phyloP scores from a whole-genome alignment of 2,329 filamentous ascomycete species.

The Trichophyton rubrum region DNA sequence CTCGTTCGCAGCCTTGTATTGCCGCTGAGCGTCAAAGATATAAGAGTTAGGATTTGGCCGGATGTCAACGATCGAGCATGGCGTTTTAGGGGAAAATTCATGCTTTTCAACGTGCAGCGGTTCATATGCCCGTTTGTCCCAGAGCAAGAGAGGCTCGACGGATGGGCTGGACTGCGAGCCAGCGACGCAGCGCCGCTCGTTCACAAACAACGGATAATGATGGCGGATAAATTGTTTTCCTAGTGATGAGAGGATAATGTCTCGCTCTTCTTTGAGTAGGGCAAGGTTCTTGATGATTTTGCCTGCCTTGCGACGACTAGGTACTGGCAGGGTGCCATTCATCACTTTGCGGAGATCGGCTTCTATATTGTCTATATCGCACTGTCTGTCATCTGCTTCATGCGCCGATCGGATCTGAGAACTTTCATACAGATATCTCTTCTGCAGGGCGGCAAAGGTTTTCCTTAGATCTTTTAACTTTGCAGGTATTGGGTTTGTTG shows the following conservation, averaged over 20 bases:
- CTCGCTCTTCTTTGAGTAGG: background rate
- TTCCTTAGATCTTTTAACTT: constrained; percentile 4
- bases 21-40: constrained; percentile 14
- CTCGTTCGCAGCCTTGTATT: constrained; percentile 13
- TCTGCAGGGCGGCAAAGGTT: constrained; percentile 10
- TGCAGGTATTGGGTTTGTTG: background rate
- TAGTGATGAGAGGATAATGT: background rate
- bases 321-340: background rate
- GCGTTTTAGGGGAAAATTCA: constrained; percentile 54
- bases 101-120: constrained; percentile 45
- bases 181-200: background rate
- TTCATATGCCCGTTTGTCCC: constrained; percentile 60
- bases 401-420: constrained; percentile 11
- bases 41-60: constrained; percentile 21
- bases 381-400: constrained; percentile 10
- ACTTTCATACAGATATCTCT: constrained; percentile 21
- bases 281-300: background rate
- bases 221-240: background rate
- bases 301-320: background rate
- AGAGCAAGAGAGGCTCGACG: constrained; percentile 44
- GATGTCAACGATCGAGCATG: constrained; percentile 26
- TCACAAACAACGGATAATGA: background rate
- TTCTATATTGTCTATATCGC: constrained; percentile 21
- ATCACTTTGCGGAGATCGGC: constrained; percentile 6
- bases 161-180: background rate